A percentile compares a stretch with the other conserved stretches of the same genome.
phyloP scores from a whole-genome alignment of 371 early-diverging fungal species.

The Saksenaea oblongispora region DNA sequence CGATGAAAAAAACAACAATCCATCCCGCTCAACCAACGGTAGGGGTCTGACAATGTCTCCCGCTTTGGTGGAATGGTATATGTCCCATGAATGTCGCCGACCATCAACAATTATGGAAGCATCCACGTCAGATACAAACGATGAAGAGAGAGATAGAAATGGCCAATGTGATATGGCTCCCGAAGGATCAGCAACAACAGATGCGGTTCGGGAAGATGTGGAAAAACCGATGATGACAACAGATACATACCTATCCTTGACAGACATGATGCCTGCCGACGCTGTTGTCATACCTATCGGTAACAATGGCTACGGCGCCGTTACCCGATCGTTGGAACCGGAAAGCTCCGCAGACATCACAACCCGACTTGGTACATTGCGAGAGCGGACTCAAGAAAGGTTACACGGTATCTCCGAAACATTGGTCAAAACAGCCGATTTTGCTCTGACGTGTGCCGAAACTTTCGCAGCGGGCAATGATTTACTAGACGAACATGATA shows the following conservation, averaged over 20 bases:
- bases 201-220: slow-evolving; percentile 2
- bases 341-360: not conserved
- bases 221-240: slow-evolving; percentile 8
- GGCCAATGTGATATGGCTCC: not conserved
- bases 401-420: slow-evolving; percentile 2
- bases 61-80: slow-evolving; percentile 38
- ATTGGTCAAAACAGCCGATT: slow-evolving; percentile 24
- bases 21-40: not conserved
- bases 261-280: slow-evolving; percentile 29
- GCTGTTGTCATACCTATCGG: not conserved
- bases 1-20: slow-evolving; percentile 7
- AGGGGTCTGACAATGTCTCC: slow-evolving; percentile 33
- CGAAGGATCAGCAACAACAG: slow-evolving; percentile 5
- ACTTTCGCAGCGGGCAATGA: slow-evolving; percentile 6
- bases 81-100: slow-evolving; percentile 24
- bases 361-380: not conserved
- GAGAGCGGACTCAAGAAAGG: not conserved
- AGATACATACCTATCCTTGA: slow-evolving; percentile 35
- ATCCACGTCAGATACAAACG: slow-evolving; percentile 10
- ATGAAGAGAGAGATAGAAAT: not conserved
- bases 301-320: slow-evolving; percentile 6
- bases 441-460: slow-evolving; percentile 31
- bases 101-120: slow-evolving; percentile 8
- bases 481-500: not conserved
- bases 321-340: not conserved